These are phyloP conservation scores for Paramarasmius palmivorus DNA, from an alignment of 1,284 basidiomycete species.

Conservation along the genomic window DNA sequence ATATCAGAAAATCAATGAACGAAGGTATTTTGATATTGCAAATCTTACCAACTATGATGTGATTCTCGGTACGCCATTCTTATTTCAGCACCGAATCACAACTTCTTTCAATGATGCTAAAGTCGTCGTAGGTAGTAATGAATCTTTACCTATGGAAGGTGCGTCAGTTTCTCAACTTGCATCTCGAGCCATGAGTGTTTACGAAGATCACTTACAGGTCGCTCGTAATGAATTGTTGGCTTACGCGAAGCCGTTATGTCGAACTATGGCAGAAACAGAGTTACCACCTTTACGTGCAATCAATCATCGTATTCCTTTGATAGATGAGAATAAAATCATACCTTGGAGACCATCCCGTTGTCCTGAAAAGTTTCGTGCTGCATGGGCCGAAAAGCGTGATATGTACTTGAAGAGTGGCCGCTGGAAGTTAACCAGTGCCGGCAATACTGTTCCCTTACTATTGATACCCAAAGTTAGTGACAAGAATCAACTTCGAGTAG, in stretches of 20 bases:
- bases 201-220: not conserved
- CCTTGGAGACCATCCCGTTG: constrained; percentile 14
- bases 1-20: no score
- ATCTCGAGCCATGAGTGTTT: no score
- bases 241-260: constrained; percentile 10
- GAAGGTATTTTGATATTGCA: no score
- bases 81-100: no score
- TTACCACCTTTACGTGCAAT: constrained; percentile 11
- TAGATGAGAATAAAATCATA: no score
- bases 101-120: no score
- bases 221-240: not conserved
- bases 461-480: constrained; percentile 20
- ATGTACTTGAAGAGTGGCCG: constrained; percentile 15
- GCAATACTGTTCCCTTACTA: constrained; percentile 29
- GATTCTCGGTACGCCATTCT: no score
- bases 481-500: not conserved
- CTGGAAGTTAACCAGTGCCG: constrained; percentile 11
- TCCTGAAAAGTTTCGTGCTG: constrained; percentile 6
- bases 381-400: constrained; percentile 21
- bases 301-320: constrained; percentile 12
- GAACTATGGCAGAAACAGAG: constrained; percentile 4
- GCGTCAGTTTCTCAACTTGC: no score
- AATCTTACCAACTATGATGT: no score
- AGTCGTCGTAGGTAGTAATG: no score
- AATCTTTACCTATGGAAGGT: no score